Evolutionary conservation across 2,329 filamentous ascomycete species (phyloP).

Genomic region (Fusarium udum): DNA sequence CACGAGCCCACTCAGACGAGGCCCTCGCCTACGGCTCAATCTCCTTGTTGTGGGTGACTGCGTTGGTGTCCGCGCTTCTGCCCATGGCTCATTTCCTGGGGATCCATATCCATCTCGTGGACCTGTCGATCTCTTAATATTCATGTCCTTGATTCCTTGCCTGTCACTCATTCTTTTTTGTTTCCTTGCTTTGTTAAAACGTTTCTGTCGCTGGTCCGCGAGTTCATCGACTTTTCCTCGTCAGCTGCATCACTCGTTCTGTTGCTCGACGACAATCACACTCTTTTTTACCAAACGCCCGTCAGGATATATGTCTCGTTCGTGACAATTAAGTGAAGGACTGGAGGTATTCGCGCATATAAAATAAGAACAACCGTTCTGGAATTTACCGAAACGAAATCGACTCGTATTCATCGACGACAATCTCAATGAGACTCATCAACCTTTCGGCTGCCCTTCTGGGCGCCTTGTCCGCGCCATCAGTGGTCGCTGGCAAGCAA

Average conservation of each 20-base stretch:
- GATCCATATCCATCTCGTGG: slow-evolving; percentile 37
- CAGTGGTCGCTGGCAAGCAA: slow-evolving; percentile 47
- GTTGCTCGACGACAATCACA: slow-evolving; percentile 39
- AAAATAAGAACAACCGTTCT: slow-evolving; percentile 36
- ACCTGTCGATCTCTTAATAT: slow-evolving; percentile 41
- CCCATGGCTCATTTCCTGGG: slow-evolving; percentile 42
- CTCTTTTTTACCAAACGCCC: slow-evolving; percentile 30
- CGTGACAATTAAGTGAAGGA: slow-evolving; percentile 32
- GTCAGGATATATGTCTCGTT: slow-evolving; percentile 29
- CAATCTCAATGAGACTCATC: slow-evolving; percentile 62
- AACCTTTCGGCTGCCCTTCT: slow-evolving; percentile 60
- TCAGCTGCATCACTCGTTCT: slow-evolving; percentile 41
- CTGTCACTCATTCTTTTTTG: slow-evolving; percentile 31
- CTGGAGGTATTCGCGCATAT: slow-evolving; percentile 28
- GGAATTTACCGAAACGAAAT: slow-evolving; percentile 19
- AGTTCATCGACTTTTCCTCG: slow-evolving; percentile 19
- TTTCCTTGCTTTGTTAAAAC: slow-evolving; percentile 38
- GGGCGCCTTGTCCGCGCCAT: slow-evolving; percentile 57
- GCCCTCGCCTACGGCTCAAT: slow-evolving; percentile 36
- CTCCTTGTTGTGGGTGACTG: slow-evolving; percentile 29
- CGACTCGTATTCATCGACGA: slow-evolving; percentile 36
- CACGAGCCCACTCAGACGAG: slow-evolving; percentile 28
- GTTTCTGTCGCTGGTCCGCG: slow-evolving; percentile 38
- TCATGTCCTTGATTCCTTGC: slow-evolving; percentile 28
- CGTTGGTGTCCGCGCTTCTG: slow-evolving; percentile 37